Conservation (phyloP, 225 moss, liverwort and hornwort species). For the Physcomitrium patens region DNA sequence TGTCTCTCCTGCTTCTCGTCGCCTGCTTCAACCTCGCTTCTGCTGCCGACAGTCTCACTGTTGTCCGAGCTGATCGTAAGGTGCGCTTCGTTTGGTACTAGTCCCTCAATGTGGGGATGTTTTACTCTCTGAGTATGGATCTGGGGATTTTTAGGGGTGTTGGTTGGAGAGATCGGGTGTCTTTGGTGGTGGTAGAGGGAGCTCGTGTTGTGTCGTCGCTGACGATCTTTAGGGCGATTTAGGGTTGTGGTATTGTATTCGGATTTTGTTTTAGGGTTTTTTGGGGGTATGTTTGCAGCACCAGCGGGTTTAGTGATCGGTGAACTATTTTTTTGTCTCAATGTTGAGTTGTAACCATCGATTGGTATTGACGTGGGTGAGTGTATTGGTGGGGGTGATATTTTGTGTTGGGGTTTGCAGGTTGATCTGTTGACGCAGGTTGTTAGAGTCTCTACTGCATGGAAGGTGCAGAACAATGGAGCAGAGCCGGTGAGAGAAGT, state of each 20-base stretch:
- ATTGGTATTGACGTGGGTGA: neutral
- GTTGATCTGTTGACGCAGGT: conserved; percentile 80
- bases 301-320: neutral
- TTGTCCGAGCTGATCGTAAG: conserved; percentile 49
- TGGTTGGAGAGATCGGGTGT: conserved; percentile 9
- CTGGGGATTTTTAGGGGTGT: neutral
- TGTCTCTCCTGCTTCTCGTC: conserved; percentile 31
- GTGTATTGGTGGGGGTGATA: conserved; percentile 14
- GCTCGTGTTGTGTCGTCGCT: conserved; percentile 22
- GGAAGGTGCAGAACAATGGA: conserved; percentile 74
- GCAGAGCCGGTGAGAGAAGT: conserved; percentile 60
- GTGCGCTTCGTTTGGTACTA: conserved; percentile 14
- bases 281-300: neutral
- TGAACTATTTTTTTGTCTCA: neutral
- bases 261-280: conserved; percentile 33
- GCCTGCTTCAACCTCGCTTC: conserved; percentile 17
- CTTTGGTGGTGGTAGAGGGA: neutral
- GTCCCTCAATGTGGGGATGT: neutral
- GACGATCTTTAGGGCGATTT: conserved; percentile 4
- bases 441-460: conserved; percentile 61
- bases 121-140: neutral
- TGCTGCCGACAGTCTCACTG: conserved; percentile 25
- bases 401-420: conserved; percentile 37
- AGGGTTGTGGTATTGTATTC: conserved; percentile 7
- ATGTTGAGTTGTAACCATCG: neutral